Conservation (phyloP, 345 rosid species). For the Pseudoturritis turrita region DNA sequence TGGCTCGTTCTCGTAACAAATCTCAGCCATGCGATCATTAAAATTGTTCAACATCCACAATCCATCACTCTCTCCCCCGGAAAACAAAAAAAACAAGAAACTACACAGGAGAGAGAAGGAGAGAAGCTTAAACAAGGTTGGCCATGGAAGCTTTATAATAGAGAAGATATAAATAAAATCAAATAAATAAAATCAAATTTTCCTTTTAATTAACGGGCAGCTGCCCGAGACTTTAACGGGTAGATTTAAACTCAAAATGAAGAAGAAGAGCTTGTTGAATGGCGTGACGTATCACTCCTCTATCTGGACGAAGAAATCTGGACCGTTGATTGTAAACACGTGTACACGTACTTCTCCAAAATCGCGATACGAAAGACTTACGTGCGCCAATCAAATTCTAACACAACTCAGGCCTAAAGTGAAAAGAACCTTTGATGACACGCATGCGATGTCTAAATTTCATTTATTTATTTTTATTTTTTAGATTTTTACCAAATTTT, state of each 20-base stretch:
- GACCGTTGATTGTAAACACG: conserved; percentile 50
- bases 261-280: conserved; percentile 19
- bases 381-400: conserved; percentile 40
- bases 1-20: conserved; percentile 41
- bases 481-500: conserved; percentile 11
- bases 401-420: conserved; percentile 28
- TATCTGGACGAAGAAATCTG: conserved; percentile 29
- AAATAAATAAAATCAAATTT: background rate
- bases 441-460: conserved; percentile 34
- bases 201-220: conserved; percentile 23
- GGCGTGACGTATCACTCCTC: conserved; percentile 38
- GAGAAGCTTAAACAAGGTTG: conserved; percentile 24
- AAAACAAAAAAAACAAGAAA: background rate
- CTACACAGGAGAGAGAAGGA: background rate
- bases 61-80: conserved; percentile 22
- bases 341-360: background rate
- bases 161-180: background rate
- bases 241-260: conserved; percentile 16
- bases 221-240: conserved; percentile 24
- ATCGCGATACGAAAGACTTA: conserved; percentile 10
- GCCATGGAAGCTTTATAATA: conserved; percentile 30
- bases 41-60: background rate
- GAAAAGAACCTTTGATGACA: conserved; percentile 44
- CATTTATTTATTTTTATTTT: too few species aligned
- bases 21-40: conserved; percentile 52